A percentile compares a stretch with the other conserved stretches of the same genome.
phyloP scores from a whole-genome alignment of 257 asterid species.

The Nicotiana benthamiana region DNA sequence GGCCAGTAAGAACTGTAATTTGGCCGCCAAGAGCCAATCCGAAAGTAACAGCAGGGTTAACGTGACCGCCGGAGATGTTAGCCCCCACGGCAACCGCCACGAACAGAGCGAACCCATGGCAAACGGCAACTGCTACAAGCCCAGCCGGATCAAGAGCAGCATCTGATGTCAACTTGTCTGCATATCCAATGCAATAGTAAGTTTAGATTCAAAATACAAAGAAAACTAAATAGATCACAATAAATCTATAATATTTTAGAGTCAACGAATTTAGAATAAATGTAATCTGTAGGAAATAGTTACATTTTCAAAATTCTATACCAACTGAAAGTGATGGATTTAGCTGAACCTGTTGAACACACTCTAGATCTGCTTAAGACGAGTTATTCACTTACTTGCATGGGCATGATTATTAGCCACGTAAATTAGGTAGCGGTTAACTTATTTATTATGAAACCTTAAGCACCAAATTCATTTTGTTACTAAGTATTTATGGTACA shows the following conservation, averaged over 20 bases:
- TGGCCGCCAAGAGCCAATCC: constrained; percentile 91
- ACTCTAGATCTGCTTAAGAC: not conserved
- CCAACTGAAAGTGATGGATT: too few species aligned
- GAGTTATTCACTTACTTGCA: not conserved
- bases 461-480: not conserved
- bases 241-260: too few species aligned
- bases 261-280: not conserved
- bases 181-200: not conserved
- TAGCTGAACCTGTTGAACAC: not conserved
- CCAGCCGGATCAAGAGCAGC: constrained; percentile 69
- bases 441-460: not conserved
- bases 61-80: constrained; percentile 91
- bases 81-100: constrained; percentile 78
- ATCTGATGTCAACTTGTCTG: constrained; percentile 65
- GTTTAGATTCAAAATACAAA: not conserved
- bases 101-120: constrained; percentile 71
- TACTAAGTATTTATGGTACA: too few species aligned
- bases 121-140: constrained; percentile 63
- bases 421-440: not conserved
- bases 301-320: too few species aligned
- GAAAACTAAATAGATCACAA: not conserved
- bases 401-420: not conserved
- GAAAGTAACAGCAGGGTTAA: constrained; percentile 83
- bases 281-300: too few species aligned
- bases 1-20: constrained; percentile 66